A percentile compares a stretch with the other conserved stretches of the same genome.
Evolutionary conservation across 345 rosid species (phyloP).

Genomic region (Populus alba): DNA sequence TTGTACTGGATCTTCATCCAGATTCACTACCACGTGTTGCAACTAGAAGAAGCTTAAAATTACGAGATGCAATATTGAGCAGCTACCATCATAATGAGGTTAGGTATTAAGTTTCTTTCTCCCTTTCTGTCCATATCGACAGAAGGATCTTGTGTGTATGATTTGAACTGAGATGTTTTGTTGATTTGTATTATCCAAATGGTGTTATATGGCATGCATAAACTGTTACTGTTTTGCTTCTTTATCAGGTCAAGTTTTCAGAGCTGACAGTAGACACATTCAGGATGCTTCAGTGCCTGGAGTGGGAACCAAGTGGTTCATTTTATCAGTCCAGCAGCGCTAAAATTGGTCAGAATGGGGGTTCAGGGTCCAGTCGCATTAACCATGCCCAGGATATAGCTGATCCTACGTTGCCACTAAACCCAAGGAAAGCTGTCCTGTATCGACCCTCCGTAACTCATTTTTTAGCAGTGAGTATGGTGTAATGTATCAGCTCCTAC

Average conservation of each 20-base stretch:
- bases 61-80: slow-evolving; percentile 83
- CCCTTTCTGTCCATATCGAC: slow-evolving; percentile 15
- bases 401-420: slow-evolving; percentile 89
- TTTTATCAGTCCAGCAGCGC: slow-evolving; percentile 56
- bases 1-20: slow-evolving; percentile 68
- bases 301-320: slow-evolving; percentile 98
- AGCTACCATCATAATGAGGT: slow-evolving; percentile 92
- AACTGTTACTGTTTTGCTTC: neutral
- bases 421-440: slow-evolving; percentile 82
- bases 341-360: slow-evolving; percentile 58
- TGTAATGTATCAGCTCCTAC: slow-evolving; percentile 1
- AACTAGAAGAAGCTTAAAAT: slow-evolving; percentile 57
- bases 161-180: slow-evolving; percentile 3
- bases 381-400: slow-evolving; percentile 63
- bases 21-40: slow-evolving; percentile 58
- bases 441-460: slow-evolving; percentile 86
- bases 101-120: slow-evolving; percentile 29
- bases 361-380: slow-evolving; percentile 49
- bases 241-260: slow-evolving; percentile 80
- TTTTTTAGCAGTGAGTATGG: slow-evolving; percentile 76
- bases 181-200: neutral
- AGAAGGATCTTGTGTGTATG: slow-evolving; percentile 10
- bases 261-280: slow-evolving; percentile 92
- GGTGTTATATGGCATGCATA: neutral
- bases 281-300: slow-evolving; percentile 96